phyloP scores from a whole-genome alignment of 495 filamentous ascomycete genomes.

The Penicillium cosmopolitanum region DNA sequence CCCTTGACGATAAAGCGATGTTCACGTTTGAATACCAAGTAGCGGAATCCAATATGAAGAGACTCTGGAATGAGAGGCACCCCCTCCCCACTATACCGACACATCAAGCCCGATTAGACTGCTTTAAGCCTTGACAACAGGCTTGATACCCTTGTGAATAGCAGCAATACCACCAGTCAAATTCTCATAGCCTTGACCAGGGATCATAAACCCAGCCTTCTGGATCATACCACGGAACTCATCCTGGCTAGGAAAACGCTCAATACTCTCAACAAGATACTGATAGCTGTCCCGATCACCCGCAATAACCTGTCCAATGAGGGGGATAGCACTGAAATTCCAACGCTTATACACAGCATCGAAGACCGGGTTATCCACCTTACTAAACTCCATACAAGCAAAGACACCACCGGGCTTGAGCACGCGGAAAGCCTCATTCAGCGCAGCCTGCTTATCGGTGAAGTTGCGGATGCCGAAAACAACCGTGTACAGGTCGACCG shows the following conservation, averaged over 20 bases:
- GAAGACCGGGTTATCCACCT: constrained; percentile 71
- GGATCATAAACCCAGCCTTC: constrained; percentile 84
- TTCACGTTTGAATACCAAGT: too few relatives aligned
- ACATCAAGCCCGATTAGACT: too few relatives aligned
- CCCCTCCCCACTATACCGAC: too few relatives aligned
- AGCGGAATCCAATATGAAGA: too few relatives aligned
- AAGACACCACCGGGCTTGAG: constrained; percentile 95
- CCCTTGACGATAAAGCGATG: too few relatives aligned
- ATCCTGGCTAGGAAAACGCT: constrained; percentile 83
- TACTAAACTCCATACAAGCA: constrained; percentile 94
- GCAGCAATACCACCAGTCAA: constrained; percentile 90
- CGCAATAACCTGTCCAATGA: constrained; percentile 94
- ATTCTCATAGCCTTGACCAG: constrained; percentile 81
- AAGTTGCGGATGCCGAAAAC: constrained; percentile 99
- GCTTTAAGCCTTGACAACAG: constrained; percentile 43
- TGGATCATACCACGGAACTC: constrained; percentile 86
- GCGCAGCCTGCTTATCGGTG: constrained; percentile 77
- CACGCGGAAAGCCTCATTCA: constrained; percentile 81
- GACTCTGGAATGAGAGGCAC: too few relatives aligned
- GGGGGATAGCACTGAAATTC: constrained; percentile 91
- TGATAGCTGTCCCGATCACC: constrained; percentile 96
- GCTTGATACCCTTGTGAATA: constrained; percentile 96
- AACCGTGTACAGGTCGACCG: constrained; percentile 91
- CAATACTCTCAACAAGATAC: constrained; percentile 98
- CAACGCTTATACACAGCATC: constrained; percentile 93